Conservation (phyloP, 1,284 basidiomycete genomes). For the Cryptococcus hybrid region DNA sequence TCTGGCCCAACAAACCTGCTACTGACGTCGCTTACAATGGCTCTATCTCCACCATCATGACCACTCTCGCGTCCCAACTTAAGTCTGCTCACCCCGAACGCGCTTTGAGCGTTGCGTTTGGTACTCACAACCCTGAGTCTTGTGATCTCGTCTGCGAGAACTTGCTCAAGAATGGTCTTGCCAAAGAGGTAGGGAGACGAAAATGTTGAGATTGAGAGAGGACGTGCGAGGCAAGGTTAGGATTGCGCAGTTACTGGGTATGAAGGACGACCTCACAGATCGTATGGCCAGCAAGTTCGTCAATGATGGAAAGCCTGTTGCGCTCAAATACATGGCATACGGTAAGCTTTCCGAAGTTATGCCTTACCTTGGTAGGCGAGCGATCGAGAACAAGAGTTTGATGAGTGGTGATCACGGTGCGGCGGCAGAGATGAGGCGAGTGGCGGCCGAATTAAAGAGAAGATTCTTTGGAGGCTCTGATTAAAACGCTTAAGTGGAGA, state of each 20-base stretch:
- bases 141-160: conserved; percentile 62
- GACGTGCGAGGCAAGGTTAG: conserved; percentile 66
- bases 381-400: conserved; percentile 73
- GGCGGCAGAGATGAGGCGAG: conserved; percentile 57
- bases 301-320: conserved; percentile 60
- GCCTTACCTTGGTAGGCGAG: conserved; percentile 70
- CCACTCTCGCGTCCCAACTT: conserved; percentile 55
- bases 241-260: conserved; percentile 86
- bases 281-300: conserved; percentile 61
- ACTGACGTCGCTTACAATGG: conserved; percentile 79
- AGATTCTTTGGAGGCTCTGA: conserved; percentile 45
- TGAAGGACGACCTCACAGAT: conserved; percentile 77
- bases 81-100: conserved; percentile 52
- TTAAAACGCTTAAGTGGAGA: no score
- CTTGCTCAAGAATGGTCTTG: conserved; percentile 62
- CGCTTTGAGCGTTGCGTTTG: conserved; percentile 71
- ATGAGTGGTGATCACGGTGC: conserved; percentile 61
- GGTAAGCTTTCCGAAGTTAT: conserved; percentile 73
- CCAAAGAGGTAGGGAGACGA: conserved; percentile 24
- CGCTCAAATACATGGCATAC: conserved; percentile 83
- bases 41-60: conserved; percentile 63
- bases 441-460: conserved; percentile 57
- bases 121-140: conserved; percentile 78
- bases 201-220: conserved; percentile 48
- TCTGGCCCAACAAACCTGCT: conserved; percentile 56